phyloP scores from a whole-genome alignment of 768 basidiomycete species.

The Suillus occidentalis region DNA sequence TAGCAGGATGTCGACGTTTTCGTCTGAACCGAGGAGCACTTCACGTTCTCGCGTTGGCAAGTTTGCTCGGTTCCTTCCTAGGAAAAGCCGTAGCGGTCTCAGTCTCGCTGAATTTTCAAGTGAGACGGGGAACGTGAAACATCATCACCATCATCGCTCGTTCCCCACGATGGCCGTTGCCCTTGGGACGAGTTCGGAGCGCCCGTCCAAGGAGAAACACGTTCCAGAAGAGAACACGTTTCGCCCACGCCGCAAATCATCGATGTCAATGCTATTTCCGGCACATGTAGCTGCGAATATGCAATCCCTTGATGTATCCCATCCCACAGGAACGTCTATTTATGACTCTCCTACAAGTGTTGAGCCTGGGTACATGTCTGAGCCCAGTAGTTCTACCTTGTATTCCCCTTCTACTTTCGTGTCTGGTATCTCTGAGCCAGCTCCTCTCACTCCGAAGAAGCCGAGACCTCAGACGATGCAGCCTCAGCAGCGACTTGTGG shows the following conservation, averaged over 20 bases:
- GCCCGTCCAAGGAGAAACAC: conserved; percentile 24
- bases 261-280: conserved; percentile 32
- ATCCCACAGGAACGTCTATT: conserved; percentile 23
- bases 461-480: conserved; percentile 23
- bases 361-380: conserved; percentile 22
- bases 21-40: conserved; percentile 15
- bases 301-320: conserved; percentile 32
- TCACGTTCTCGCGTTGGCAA: conserved; percentile 18
- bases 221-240: conserved; percentile 33
- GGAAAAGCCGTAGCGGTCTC: conserved; percentile 32
- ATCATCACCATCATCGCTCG: conserved; percentile 25
- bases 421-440: conserved; percentile 5
- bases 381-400: conserved; percentile 10
- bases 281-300: conserved; percentile 27
- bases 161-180: conserved; percentile 21
- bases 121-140: conserved; percentile 25
- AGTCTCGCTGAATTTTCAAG: conserved; percentile 25
- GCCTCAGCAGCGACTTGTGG: conserved; percentile 15
- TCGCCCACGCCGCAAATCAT: conserved; percentile 36
- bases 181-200: conserved; percentile 13
- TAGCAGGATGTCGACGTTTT: conserved; percentile 21
- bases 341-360: conserved; percentile 31
- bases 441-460: conserved; percentile 12
- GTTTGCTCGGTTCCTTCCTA: conserved; percentile 31
- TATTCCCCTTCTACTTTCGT: conserved; percentile 17